Base-by-base conservation (phyloP, 352 stramenopile genomes). In the Phytophthora boehmeriae region DNA sequence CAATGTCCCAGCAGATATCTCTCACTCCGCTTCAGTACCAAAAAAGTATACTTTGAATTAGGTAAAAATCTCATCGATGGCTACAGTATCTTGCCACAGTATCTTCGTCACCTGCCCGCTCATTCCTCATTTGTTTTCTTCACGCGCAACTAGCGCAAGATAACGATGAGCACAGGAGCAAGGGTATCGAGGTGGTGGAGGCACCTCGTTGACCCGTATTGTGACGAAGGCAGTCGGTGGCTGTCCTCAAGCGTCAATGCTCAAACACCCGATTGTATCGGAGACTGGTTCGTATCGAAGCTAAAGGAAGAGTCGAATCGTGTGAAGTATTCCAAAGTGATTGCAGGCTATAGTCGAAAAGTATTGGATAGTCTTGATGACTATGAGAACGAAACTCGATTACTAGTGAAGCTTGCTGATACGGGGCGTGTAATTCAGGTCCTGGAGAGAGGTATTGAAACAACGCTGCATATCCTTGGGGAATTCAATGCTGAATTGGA, bases 351-450 rank as follows among this genome's bases (percentile, higher is more conserved):
- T 11, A 36, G 30, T 36, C 30, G 30, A 6, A 36, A 36, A 36
- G 6, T 36, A 11, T 11, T 36, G 30, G 30, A 36, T 11, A 36
- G 30, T 25, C 34, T 66, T 6, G 35, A 16, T 8, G 59, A 56
- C 3, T 72, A 68, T 32, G 62, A 72, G 35, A 46, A 54, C 11
- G 58, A 68, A 35, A 20, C 16, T 19, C 46, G 64, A n/a, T 20
- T 65, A 11, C 38, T 72, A 4, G 36, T 68, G 8, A 61, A 59
- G 30, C 51, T 72, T 11, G 58, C 58, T 14, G 45, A 55, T 22
- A 68, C 52, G 13, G 64, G 64, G 16, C 35, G 45, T 34, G 38
- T 64, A 14, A 19, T 72, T 8, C 41, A 54, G 35, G 20, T 53
- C 3, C 27, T 23, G 22, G n/a, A 22, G 41, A 22, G 43, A 34